Evolutionary conservation across 2,329 filamentous ascomycete species (phyloP), one percentile per base, ranked within the genome.

Genomic region (Colletotrichum spinosum): DNA sequence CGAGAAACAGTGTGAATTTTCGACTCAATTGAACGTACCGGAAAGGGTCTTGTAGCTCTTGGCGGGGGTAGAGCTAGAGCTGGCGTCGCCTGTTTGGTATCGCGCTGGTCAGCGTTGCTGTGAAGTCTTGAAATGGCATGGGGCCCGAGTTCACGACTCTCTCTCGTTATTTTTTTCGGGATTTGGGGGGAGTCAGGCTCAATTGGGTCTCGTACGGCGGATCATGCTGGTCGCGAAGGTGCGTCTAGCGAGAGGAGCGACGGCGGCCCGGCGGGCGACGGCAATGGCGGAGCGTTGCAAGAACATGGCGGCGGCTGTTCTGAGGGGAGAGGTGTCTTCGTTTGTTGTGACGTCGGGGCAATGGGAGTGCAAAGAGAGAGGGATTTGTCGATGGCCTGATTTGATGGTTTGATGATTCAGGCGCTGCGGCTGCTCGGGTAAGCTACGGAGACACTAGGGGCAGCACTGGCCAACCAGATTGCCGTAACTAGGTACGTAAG

Each of bases 261-360:
- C 80, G 74, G 83, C 83, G 67, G 83, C 87, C 68, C 88, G 86
- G 77, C 88, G 88, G 74, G 86, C 87, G 76, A 82, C 86, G 72
- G 84, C 80, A 70, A 87, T 75, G 77, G 84, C 87, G 75, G 88
- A 83, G 77, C 88, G 88, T 83, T 88, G 86, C 77, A 90, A 77
- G 73, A 90, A 88, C 88, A 90, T 89, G 74, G 73, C 77, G 78
- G 74, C 69, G 70, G 70, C 69, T 49, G 65, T 52, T 60, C 44
- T 48, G 64, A 49, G 45, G 42, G 65, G 62, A 65, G 62, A 65
- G 62, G 52, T 68, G 25, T 25, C 25, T 25, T 25, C 25, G 25
- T 67, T 61, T 55, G 56, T 58, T 55, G 55, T 67, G 68, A 69
- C 59, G 68, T 67, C 64, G 57, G 66, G 39, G 25, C 25, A 25